These are phyloP conservation scores for Arabidopsis suecica DNA, from an alignment of 345 rosid species.

Conservation along the genomic window DNA sequence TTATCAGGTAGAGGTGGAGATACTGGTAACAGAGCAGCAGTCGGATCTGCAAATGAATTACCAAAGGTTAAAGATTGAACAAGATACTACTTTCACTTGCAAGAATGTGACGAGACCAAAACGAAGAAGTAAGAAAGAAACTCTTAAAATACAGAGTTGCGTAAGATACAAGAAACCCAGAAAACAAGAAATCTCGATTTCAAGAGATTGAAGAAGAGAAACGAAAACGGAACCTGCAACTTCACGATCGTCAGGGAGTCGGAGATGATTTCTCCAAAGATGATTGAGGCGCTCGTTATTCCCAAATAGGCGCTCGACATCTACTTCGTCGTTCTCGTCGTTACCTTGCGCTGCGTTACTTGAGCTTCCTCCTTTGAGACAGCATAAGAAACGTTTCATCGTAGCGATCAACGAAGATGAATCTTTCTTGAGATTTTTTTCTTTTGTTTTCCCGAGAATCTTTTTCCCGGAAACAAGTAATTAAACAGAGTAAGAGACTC, in stretches of 20 bases:
- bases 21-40: neutral
- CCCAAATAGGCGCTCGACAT: neutral
- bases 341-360: neutral
- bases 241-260: neutral
- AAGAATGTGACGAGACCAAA: neutral
- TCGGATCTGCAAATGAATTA: slow-evolving; percentile 1
- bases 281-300: slow-evolving; percentile 14
- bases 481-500: slow-evolving; percentile 26
- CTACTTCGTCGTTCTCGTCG: neutral
- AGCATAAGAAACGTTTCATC: neutral
- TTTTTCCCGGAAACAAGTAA: slow-evolving; percentile 23
- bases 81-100: neutral
- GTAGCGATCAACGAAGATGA: slow-evolving; percentile 1
- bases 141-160: neutral
- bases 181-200: neutral
- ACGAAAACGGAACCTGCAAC: slow-evolving; percentile 27
- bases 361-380: slow-evolving; percentile 14
- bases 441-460: slow-evolving; percentile 17
- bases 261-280: neutral
- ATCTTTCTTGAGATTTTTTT: slow-evolving; percentile 27
- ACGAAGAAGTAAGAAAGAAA: neutral
- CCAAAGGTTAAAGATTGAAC: neutral
- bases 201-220: neutral
- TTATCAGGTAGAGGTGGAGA: neutral
- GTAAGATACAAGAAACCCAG: neutral